phyloP scores from a whole-genome alignment of 106 monocot genomes.

The Allium cepa region DNA sequence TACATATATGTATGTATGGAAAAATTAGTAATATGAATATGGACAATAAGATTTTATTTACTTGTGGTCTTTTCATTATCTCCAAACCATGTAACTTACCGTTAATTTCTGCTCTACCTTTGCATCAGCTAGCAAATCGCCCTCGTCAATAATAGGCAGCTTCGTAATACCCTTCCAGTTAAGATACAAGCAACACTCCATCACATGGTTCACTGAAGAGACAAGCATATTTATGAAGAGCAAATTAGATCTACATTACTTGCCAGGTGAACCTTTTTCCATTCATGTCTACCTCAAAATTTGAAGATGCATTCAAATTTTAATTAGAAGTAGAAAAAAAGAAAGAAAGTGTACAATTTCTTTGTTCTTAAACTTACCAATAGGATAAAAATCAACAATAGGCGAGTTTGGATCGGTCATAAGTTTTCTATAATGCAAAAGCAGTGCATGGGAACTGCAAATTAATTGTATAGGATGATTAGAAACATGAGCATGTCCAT shows the following conservation, averaged over 20 bases:
- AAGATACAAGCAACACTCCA: background rate
- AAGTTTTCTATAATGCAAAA: conserved; percentile 58
- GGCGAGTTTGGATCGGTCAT: conserved; percentile 80
- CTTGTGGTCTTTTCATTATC: background rate
- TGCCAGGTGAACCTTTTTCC: conserved; percentile 98
- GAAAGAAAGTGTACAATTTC: too few species aligned
- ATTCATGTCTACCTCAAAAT: conserved; percentile 99
- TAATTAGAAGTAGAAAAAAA: too few species aligned
- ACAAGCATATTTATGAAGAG: background rate
- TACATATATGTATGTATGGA: too few species aligned
- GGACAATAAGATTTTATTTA: too few species aligned
- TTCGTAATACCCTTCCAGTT: conserved; percentile 66
- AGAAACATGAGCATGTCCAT: too few species aligned
- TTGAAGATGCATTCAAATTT: conserved; percentile 17
- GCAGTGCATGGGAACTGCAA: conserved; percentile 95
- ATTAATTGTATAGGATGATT: background rate
- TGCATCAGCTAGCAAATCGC: conserved; percentile 57
- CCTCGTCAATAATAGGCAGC: conserved; percentile 93
- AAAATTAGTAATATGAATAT: too few species aligned
- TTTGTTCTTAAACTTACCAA: conserved; percentile 30
- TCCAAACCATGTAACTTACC: conserved; percentile 27
- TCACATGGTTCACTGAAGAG: conserved; percentile 1
- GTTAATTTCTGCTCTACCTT: conserved; percentile 92
- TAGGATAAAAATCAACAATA: conserved; percentile 92
- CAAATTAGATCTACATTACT: conserved; percentile 29